Percentiles rank a stretch among this genome's conserved stretches.
phyloP scores from a whole-genome alignment of 768 basidiomycete species.

The Serendipita sp. region DNA sequence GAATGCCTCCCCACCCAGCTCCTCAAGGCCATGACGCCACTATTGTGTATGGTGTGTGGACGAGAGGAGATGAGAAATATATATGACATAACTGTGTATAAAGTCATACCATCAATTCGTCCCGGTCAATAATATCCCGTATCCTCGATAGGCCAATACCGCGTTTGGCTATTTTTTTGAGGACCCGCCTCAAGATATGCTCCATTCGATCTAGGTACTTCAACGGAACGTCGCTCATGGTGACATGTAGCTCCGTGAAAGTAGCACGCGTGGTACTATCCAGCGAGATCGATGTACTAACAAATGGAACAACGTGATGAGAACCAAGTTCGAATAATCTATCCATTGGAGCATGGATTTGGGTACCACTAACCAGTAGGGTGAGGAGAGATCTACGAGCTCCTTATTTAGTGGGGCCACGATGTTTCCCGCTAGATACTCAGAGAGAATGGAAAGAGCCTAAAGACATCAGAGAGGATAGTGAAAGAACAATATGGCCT shows the following conservation, averaged over 20 bases:
- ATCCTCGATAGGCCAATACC: constrained; percentile 88
- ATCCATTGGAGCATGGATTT: too few species aligned
- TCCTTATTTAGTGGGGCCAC: constrained; percentile 78
- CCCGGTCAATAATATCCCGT: constrained; percentile 67
- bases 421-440: constrained; percentile 75
- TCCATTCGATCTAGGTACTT: constrained; percentile 61
- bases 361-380: constrained; percentile 46
- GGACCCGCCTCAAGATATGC: constrained; percentile 45
- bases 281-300: constrained; percentile 74
- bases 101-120: constrained; percentile 66
- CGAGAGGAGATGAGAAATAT: background rate
- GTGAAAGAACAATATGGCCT: constrained; percentile 8
- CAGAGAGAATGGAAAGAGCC: constrained; percentile 75
- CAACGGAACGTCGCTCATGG: constrained; percentile 68
- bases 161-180: constrained; percentile 52
- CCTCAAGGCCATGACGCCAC: constrained; percentile 74
- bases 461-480: constrained; percentile 18
- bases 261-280: constrained; percentile 61
- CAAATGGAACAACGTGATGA: constrained; percentile 13
- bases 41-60: too few species aligned
- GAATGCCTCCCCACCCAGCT: constrained; percentile 67
- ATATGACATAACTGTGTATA: too few species aligned
- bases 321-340: too few species aligned
- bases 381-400: constrained; percentile 80
- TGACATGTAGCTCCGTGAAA: constrained; percentile 55